phyloP scores from a whole-genome alignment of 106 monocot genomes.

The Dendrobium nobile region DNA sequence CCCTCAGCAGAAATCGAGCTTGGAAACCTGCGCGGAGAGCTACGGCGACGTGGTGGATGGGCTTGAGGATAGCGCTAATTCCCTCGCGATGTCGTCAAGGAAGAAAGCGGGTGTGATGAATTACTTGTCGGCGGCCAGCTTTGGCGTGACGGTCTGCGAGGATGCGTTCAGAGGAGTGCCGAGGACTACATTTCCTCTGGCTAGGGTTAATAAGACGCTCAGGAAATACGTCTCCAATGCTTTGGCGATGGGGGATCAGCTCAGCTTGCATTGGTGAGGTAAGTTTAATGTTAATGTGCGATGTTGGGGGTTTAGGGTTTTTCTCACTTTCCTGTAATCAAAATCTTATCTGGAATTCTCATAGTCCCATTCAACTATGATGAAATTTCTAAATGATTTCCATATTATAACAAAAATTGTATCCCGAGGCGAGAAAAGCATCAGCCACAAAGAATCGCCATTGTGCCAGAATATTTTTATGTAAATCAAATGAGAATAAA shows the following conservation, averaged over 20 bases:
- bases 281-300: neutral
- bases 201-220: neutral
- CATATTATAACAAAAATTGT: no score
- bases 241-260: slow-evolving; percentile 8
- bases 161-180: neutral
- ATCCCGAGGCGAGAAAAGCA: no score
- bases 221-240: slow-evolving; percentile 11
- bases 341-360: no score
- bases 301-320: no score
- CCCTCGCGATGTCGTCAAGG: neutral
- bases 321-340: no score
- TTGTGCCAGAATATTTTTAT: no score
- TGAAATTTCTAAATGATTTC: no score
- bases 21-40: neutral
- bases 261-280: slow-evolving; percentile 6
- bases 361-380: no score
- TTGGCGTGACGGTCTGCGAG: slow-evolving; percentile 7
- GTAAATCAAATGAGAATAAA: no score
- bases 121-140: slow-evolving; percentile 10
- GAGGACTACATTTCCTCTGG: neutral
- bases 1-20: neutral
- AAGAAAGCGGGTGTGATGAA: slow-evolving; percentile 7
- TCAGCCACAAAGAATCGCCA: no score
- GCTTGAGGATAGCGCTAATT: neutral
- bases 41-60: slow-evolving; percentile 8